Evolutionary conservation across 2,329 filamentous ascomycete species (phyloP).

Genomic region (Microdochium nivale): DNA sequence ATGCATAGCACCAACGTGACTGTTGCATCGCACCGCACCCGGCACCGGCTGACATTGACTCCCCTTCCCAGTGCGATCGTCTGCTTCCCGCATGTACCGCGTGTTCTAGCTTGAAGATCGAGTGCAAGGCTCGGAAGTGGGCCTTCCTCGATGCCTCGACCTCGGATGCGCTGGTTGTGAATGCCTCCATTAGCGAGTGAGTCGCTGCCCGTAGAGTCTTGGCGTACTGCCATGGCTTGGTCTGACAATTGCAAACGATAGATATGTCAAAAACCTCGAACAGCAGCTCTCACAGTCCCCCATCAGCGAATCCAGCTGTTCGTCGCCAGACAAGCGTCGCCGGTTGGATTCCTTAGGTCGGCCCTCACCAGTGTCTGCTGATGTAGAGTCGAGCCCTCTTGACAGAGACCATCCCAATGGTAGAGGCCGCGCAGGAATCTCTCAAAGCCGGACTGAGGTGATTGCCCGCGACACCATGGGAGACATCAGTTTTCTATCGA

Average conservation of each 20-base stretch:
- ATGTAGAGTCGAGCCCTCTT: background rate
- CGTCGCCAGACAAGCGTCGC: background rate
- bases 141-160: background rate
- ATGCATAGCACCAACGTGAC: background rate
- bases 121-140: slow-evolving; percentile 2
- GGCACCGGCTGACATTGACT: background rate
- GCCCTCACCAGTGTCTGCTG: background rate
- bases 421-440: background rate
- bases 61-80: slow-evolving; percentile 1
- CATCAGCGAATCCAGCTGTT: background rate
- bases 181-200: slow-evolving; percentile 7
- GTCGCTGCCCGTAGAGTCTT: no score
- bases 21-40: background rate
- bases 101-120: slow-evolving; percentile 2
- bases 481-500: slow-evolving; percentile 19
- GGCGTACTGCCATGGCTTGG: slow-evolving; percentile 8
- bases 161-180: background rate
- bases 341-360: background rate
- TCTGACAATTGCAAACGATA: background rate
- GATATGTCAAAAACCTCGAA: background rate
- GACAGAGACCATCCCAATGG: background rate
- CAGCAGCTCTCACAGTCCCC: background rate
- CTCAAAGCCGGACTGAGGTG: slow-evolving; percentile 9
- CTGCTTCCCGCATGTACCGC: slow-evolving; percentile 2
- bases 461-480: slow-evolving; percentile 17